Conservation (phyloP, 164 flowering plant genomes). For the Magnolia changhungtana region DNA sequence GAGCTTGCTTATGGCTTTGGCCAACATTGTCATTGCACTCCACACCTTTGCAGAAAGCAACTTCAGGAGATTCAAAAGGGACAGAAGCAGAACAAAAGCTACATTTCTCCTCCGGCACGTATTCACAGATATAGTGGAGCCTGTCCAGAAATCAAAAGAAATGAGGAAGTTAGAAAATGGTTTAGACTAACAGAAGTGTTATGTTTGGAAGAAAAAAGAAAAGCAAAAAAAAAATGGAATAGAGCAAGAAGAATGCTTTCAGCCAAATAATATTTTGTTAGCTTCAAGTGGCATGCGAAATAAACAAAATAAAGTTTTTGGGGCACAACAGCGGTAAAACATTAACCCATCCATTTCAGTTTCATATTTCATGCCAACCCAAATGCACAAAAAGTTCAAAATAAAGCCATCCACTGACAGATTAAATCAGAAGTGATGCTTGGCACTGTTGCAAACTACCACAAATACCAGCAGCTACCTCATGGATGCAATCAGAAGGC, state of each 20-base stretch:
- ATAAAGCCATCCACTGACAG: too few relatives aligned
- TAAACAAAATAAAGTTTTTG: too few relatives aligned
- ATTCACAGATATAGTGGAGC: conserved; percentile 20
- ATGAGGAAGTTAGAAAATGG: background rate
- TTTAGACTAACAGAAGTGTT: background rate
- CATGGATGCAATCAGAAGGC: too few relatives aligned
- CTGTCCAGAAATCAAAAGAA: conserved; percentile 23
- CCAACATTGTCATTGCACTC: conserved; percentile 12
- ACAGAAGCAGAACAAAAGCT: conserved; percentile 66
- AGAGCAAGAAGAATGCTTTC: background rate
- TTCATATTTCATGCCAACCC: background rate
- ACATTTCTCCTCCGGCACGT: conserved; percentile 51
- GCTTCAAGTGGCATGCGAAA: background rate
- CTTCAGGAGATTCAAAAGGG: conserved; percentile 80
- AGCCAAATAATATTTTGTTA: background rate
- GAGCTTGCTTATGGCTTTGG: conserved; percentile 46
- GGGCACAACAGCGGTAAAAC: background rate
- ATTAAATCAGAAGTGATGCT: too few relatives aligned
- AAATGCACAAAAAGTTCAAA: background rate
- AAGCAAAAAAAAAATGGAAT: too few relatives aligned
- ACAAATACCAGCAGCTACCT: too few relatives aligned
- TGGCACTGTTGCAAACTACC: too few relatives aligned
- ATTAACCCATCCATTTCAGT: background rate
- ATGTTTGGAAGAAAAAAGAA: background rate
- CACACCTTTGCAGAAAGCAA: conserved; percentile 49